Percentiles rank a stretch among this genome's conserved stretches.
Evolutionary conservation across 805 yeast species (phyloP).

Genomic region (Starmerella roubikii): DNA sequence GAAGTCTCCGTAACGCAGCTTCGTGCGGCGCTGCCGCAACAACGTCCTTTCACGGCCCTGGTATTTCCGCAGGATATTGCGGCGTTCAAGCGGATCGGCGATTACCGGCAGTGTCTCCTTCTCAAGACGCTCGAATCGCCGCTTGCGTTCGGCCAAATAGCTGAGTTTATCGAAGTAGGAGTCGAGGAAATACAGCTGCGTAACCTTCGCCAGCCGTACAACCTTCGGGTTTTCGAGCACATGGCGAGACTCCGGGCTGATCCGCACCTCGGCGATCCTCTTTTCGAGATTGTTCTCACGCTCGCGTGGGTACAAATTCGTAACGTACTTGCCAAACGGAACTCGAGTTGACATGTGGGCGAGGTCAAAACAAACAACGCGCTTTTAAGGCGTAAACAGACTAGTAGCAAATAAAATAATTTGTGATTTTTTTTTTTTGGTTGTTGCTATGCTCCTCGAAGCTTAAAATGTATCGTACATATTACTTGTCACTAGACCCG

Average conservation of each 20-base stretch:
- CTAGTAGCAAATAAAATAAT: no score
- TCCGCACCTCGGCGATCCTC: constrained; percentile 6
- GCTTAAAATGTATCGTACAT: no score
- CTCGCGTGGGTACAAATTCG: constrained; percentile 9
- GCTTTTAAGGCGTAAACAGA: no score
- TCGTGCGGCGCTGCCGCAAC: constrained; percentile 75
- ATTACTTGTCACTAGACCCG: no score
- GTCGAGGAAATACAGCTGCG: constrained; percentile 87
- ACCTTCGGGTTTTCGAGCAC: constrained; percentile 63
- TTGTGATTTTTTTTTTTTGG: no score
- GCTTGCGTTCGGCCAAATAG: constrained; percentile 75
- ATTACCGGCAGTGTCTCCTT: constrained; percentile 29
- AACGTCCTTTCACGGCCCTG: constrained; percentile 71
- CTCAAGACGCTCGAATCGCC: constrained; percentile 61
- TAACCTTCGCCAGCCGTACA: constrained; percentile 73
- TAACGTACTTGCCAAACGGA: constrained; percentile 18
- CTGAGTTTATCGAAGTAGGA: constrained; percentile 93
- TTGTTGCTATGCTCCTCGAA: no score
- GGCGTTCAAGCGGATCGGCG: constrained; percentile 30
- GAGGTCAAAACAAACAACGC: no score
- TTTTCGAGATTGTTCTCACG: constrained; percentile 9
- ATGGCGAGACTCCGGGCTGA: constrained; percentile 19
- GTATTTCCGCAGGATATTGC: constrained; percentile 63
- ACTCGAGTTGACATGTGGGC: constrained; percentile 3
- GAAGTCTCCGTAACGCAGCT: constrained; percentile 89